Evolutionary conservation across 2,329 filamentous ascomycete genomes (phyloP).

Genomic region (Cucurbitaria berberidis): DNA sequence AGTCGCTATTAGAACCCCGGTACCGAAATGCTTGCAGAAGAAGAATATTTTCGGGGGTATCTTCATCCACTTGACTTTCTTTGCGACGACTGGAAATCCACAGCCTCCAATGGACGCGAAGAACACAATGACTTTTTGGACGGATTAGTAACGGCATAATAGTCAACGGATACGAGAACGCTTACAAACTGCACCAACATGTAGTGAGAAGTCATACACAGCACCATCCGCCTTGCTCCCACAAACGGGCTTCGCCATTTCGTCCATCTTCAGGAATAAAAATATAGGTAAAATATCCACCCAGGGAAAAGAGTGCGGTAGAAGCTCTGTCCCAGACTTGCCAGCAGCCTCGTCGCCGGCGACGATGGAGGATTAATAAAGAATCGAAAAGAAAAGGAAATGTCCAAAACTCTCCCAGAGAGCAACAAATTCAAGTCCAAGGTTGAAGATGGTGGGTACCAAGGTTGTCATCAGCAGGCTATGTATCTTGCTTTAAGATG

Average conservation of each 20-base stretch:
- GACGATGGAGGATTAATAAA: slow-evolving; percentile 34
- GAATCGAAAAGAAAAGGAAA: slow-evolving; percentile 27
- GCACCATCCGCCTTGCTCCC: slow-evolving; percentile 37
- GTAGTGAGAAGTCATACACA: slow-evolving; percentile 47
- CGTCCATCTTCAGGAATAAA: slow-evolving; percentile 28
- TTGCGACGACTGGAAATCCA: slow-evolving; percentile 50
- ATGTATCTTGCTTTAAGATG: slow-evolving; percentile 38
- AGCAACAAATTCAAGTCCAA: slow-evolving; percentile 32
- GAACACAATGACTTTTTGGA: slow-evolving; percentile 46
- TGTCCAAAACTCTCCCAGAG: slow-evolving; percentile 42
- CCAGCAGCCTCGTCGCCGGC: slow-evolving; percentile 45
- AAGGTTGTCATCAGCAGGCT: slow-evolving; percentile 38
- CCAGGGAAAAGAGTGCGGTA: slow-evolving; percentile 21
- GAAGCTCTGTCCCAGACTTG: slow-evolving; percentile 25
- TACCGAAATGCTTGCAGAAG: slow-evolving; percentile 68
- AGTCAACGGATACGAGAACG: background rate
- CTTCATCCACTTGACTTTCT: slow-evolving; percentile 64
- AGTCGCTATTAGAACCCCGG: slow-evolving; percentile 83
- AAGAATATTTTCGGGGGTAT: slow-evolving; percentile 65
- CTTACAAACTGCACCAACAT: slow-evolving; percentile 50
- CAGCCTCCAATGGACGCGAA: slow-evolving; percentile 44
- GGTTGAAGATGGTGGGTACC: slow-evolving; percentile 25
- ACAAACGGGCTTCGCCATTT: slow-evolving; percentile 43
- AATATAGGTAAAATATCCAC: slow-evolving; percentile 16
- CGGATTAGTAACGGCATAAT: slow-evolving; percentile 15